Base-by-base conservation (phyloP, 371 early-diverging fungal species). In the Mortierella sp. region DNA sequence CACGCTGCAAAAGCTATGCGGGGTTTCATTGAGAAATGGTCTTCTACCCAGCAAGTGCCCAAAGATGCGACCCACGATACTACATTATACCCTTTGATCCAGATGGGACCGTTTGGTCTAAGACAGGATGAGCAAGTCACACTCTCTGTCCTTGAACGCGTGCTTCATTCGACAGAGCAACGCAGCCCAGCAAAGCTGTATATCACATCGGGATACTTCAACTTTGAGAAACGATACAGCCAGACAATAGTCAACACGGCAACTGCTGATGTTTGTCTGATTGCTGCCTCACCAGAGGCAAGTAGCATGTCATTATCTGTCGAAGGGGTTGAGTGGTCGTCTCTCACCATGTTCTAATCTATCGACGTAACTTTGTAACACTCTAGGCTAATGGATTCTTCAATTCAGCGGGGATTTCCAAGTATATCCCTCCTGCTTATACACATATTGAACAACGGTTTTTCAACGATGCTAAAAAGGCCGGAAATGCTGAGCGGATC, bases 131-230 rank as follows among this genome's bases (percentile, higher is more conserved):
- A 95, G 62, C 64, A 68, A 4, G 80, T 88, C 2, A 89, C 94
- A 28, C 48, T 87, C 1, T 77, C 75, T 15, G 75, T 97, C 19
- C 73, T 97, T 29, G 83, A 86, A 7, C 57, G 71, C 11, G 55
- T 89, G 4, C 74, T 84, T 45, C 71, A 73, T 62, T 81, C 60
- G 59, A 75, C 68, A 9, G 63, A 60, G 2, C 72, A 79, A 29
- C 51, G 80, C 1, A 76, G 59, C 19, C 60, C 65, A 19, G 84
- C 90, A 84, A 83, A 84, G 4, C 85, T 88, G 50, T 82, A 89
- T 64, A 83, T 97, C 53, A 92, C 95, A 0, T 95, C 97, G 5
- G 97, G 96, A n/a, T 98, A 98, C 70, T 94, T 98, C 68, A 98
- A 98, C 80, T 91, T 98, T 60, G 91, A 93, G 0, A 85, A 91